Evolutionary conservation across 208 protist genomes (phyloP).

Genomic region (Leishmania tarentolae): DNA sequence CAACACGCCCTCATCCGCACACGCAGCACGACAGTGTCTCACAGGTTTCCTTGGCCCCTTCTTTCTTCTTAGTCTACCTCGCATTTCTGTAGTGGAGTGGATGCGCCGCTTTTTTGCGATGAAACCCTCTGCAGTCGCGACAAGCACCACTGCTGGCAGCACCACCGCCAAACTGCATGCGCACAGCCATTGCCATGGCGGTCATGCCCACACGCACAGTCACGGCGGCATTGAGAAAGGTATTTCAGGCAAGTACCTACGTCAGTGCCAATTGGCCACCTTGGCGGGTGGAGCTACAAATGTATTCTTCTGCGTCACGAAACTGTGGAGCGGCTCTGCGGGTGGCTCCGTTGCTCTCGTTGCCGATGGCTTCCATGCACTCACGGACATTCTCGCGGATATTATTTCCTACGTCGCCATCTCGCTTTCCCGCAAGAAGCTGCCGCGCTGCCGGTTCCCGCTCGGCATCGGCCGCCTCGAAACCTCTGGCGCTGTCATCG

Average conservation of each 20-base stretch:
- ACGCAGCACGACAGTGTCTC: neutral
- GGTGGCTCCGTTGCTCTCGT: conserved; percentile 87
- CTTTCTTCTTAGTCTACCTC: neutral
- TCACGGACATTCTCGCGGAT: conserved; percentile 86
- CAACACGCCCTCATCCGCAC: neutral
- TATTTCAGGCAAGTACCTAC: conserved; percentile 56
- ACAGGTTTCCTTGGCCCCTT: neutral
- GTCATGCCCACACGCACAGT: conserved; percentile 44
- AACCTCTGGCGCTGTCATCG: conserved; percentile 79
- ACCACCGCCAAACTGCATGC: conserved; percentile 14
- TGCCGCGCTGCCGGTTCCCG: conserved; percentile 84
- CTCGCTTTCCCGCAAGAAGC: conserved; percentile 51
- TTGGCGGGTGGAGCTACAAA: conserved; percentile 69
- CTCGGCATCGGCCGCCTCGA: conserved; percentile 86
- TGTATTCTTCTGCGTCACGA: conserved; percentile 77
- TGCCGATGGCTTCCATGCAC: conserved; percentile 85
- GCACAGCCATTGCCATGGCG: conserved; percentile 50
- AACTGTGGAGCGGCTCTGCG: conserved; percentile 69
- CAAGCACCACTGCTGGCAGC: conserved; percentile 1
- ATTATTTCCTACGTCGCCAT: conserved; percentile 79
- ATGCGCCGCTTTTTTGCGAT: conserved; percentile 42
- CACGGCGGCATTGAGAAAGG: conserved; percentile 53
- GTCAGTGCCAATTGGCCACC: conserved; percentile 75
- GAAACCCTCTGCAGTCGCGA: conserved; percentile 19
- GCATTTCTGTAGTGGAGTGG: neutral